These are phyloP conservation scores for Parasitella parasitica DNA, from an alignment of 371 early-diverging fungal genomes.

Conservation along the genomic window DNA sequence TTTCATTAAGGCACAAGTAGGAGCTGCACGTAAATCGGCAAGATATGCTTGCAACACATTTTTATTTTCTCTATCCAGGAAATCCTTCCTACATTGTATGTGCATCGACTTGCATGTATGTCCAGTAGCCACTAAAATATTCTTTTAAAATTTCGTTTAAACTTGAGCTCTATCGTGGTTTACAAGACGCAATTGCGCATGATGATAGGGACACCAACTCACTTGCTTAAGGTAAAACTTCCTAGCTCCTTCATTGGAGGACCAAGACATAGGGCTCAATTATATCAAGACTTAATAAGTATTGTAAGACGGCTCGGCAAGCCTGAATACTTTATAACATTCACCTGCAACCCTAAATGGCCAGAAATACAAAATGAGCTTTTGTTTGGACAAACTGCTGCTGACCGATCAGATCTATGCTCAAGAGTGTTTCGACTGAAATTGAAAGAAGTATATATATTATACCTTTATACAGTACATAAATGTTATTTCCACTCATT, in stretches of 20 bases:
- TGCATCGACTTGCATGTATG: not conserved
- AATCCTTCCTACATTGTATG: not conserved
- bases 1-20: not conserved
- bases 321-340: slow-evolving; percentile 38
- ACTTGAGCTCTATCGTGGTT: not conserved
- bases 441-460: no score
- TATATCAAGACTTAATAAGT: slow-evolving; percentile 31
- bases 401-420: slow-evolving; percentile 20
- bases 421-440: no score
- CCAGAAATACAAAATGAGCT: slow-evolving; percentile 16
- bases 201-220: no score
- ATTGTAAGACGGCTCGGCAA: slow-evolving; percentile 27
- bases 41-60: not conserved
- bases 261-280: slow-evolving; percentile 22
- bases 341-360: slow-evolving; percentile 43
- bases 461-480: no score
- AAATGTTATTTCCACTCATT: no score
- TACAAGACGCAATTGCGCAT: no score
- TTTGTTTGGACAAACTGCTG: slow-evolving; percentile 1
- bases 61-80: not conserved
- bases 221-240: not conserved
- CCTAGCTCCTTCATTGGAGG: slow-evolving; percentile 24
- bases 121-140: not conserved
- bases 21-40: not conserved
- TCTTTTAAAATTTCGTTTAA: not conserved